Percentiles rank a stretch among this genome's conserved stretches.
phyloP scores from a whole-genome alignment of 1,284 basidiomycete species.

The Stereum hirsutum region DNA sequence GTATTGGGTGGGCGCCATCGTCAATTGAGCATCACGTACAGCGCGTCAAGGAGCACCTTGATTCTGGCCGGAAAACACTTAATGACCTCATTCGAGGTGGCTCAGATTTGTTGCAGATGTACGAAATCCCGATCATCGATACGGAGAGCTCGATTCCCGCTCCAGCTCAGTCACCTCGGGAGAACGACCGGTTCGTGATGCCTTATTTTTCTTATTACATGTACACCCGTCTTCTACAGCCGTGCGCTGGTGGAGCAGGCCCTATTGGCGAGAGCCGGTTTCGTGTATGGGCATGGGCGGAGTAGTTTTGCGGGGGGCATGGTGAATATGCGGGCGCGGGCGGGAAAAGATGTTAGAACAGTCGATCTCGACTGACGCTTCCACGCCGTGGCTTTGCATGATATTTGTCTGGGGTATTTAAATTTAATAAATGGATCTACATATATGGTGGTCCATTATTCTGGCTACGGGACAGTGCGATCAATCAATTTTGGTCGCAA shows the following conservation, averaged over 20 bases:
- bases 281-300: slow-evolving; percentile 34
- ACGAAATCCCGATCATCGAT: slow-evolving; percentile 18
- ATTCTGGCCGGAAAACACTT: slow-evolving; percentile 20
- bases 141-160: slow-evolving; percentile 14
- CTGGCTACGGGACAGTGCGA: too few species aligned
- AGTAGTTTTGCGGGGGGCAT: slow-evolving; percentile 35
- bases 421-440: too few species aligned
- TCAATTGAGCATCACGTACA: slow-evolving; percentile 28
- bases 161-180: slow-evolving; percentile 3
- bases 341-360: slow-evolving; percentile 30
- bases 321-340: slow-evolving; percentile 29
- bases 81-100: slow-evolving; percentile 19
- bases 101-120: slow-evolving; percentile 25
- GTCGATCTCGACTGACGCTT: slow-evolving; percentile 11
- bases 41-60: slow-evolving; percentile 27
- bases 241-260: slow-evolving; percentile 35
- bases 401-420: too few species aligned
- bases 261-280: slow-evolving; percentile 25
- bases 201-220: background rate
- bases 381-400: too few species aligned
- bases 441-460: too few species aligned
- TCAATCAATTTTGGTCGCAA: too few species aligned
- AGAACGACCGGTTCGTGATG: slow-evolving; percentile 8
- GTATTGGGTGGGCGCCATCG: slow-evolving; percentile 28
- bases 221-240: too few species aligned